These are phyloP conservation scores for Aspergillus fischeri DNA, from an alignment of 2,329 filamentous ascomycete species.

Conservation along the genomic window DNA sequence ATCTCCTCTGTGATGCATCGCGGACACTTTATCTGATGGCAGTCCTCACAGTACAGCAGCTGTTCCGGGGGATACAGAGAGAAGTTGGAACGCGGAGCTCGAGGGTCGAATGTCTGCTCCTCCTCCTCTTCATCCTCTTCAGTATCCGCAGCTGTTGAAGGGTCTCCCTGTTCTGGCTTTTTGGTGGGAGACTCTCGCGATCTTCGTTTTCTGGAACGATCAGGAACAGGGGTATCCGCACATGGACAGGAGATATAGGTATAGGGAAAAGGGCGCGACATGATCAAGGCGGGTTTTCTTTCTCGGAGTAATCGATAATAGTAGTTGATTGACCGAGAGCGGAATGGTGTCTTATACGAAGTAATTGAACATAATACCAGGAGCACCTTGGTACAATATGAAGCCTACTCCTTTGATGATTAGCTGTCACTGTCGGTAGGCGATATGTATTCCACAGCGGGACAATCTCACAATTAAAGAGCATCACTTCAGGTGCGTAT, in stretches of 20 bases:
- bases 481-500: not conserved
- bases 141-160: conserved; percentile 8
- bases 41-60: conserved; percentile 94
- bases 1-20: conserved; percentile 91
- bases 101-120: conserved; percentile 79
- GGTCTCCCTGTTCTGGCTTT: conserved; percentile 22
- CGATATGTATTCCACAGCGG: not conserved
- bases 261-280: conserved; percentile 59
- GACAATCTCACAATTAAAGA: not conserved
- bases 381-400: not conserved
- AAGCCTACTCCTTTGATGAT: not conserved
- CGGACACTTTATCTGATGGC: conserved; percentile 90
- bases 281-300: conserved; percentile 19
- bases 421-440: not conserved
- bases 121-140: conserved; percentile 58
- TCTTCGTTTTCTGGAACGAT: conserved; percentile 36
- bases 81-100: conserved; percentile 79
- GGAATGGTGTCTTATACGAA: not conserved
- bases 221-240: conserved; percentile 46
- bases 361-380: not conserved
- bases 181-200: conserved; percentile 34
- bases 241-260: conserved; percentile 64
- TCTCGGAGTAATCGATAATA: not conserved
- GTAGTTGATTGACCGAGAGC: not conserved
- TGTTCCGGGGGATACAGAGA: conserved; percentile 90